Percentiles rank a stretch among this genome's conserved stretches.
These are phyloP conservation scores for Trametopsis cervina DNA, from an alignment of 768 basidiomycete genomes.

Conservation along the genomic window DNA sequence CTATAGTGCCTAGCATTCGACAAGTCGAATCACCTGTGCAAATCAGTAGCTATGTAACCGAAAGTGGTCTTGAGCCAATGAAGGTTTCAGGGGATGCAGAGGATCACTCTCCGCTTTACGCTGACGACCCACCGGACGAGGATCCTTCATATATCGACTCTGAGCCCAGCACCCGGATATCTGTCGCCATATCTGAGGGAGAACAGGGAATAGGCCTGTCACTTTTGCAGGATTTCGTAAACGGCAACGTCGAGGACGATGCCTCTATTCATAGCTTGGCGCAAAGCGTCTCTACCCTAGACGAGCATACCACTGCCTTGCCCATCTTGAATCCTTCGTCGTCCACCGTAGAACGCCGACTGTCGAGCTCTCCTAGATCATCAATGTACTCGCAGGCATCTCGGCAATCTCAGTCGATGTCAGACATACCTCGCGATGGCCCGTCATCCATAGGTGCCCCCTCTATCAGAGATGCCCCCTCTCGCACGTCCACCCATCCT, in stretches of 20 bases:
- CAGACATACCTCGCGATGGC: background rate
- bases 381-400: conserved; percentile 8
- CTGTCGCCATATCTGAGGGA: conserved; percentile 43
- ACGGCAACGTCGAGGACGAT: conserved; percentile 27
- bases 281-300: conserved; percentile 9
- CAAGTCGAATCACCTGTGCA: conserved; percentile 9
- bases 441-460: conserved; percentile 1
- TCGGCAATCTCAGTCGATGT: conserved; percentile 2
- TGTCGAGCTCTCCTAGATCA: background rate
- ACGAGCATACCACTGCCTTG: conserved; percentile 1
- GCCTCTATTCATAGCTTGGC: conserved; percentile 11
- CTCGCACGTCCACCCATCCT: conserved; percentile 11
- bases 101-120: conserved; percentile 1
- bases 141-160: conserved; percentile 12
- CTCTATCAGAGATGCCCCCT: conserved; percentile 3
- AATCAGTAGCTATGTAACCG: background rate
- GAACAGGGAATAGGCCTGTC: conserved; percentile 66
- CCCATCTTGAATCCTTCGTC: background rate
- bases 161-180: conserved; percentile 26
- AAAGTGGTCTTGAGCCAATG: background rate
- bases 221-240: conserved; percentile 45
- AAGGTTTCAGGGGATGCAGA: background rate
- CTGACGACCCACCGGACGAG: background rate
- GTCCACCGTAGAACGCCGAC: background rate
- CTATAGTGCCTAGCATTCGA: conserved; percentile 5